These are phyloP conservation scores for Cladosporium sp. DNA, from an alignment of 2,329 filamentous ascomycete genomes.

Conservation along the genomic window DNA sequence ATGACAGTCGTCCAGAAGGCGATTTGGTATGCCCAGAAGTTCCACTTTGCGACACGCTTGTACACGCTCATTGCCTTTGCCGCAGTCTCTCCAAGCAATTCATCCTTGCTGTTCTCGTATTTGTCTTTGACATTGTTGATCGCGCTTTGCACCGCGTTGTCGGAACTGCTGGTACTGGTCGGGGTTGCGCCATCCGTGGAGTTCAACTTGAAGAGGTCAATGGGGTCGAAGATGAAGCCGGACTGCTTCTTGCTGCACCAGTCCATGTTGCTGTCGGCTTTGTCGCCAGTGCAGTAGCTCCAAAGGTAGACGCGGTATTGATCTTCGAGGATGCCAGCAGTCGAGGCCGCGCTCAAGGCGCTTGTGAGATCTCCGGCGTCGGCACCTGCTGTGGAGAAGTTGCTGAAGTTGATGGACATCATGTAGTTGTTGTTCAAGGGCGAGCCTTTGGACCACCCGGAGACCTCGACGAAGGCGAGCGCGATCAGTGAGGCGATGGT, in stretches of 20 bases:
- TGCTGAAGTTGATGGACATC: slow-evolving; percentile 47
- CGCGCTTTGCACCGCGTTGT: slow-evolving; percentile 37
- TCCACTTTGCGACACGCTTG: slow-evolving; percentile 74
- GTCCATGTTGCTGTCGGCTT: slow-evolving; percentile 47
- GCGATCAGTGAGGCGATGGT: slow-evolving; percentile 77
- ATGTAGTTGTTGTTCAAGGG: slow-evolving; percentile 59
- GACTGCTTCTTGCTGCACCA: slow-evolving; percentile 71
- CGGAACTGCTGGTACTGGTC: slow-evolving; percentile 23
- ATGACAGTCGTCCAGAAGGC: slow-evolving; percentile 69
- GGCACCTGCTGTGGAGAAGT: slow-evolving; percentile 35
- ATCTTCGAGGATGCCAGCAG: slow-evolving; percentile 60
- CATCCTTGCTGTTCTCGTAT: slow-evolving; percentile 31
- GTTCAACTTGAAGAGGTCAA: slow-evolving; percentile 67
- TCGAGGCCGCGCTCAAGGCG: slow-evolving; percentile 43
- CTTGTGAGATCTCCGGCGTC: slow-evolving; percentile 38
- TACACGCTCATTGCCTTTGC: slow-evolving; percentile 71
- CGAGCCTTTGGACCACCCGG: slow-evolving; percentile 54
- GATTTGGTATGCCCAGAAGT: slow-evolving; percentile 77
- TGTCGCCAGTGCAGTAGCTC: slow-evolving; percentile 75
- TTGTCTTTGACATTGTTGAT: slow-evolving; percentile 57
- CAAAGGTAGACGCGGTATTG: slow-evolving; percentile 82
- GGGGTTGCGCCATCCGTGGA: slow-evolving; percentile 43
- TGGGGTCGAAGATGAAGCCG: slow-evolving; percentile 74
- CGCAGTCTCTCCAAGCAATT: slow-evolving; percentile 65
- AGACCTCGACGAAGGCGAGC: slow-evolving; percentile 59